phyloP scores from a whole-genome alignment of 106 monocot species.

The Dendrobium catenatum region DNA sequence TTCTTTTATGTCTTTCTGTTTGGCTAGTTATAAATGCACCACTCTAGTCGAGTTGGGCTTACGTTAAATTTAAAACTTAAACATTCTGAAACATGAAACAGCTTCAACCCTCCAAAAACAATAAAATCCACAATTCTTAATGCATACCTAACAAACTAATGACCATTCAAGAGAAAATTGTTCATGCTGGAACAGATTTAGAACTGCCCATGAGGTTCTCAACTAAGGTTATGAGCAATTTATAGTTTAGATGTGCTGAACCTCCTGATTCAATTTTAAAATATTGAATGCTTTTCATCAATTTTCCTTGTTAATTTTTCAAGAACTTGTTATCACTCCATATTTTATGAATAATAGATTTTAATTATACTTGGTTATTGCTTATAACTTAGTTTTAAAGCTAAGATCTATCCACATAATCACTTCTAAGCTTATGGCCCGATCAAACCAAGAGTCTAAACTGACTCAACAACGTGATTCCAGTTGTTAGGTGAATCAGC shows the following conservation, averaged over 20 bases:
- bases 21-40: neutral
- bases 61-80: neutral
- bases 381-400: neutral
- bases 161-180: neutral
- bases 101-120: neutral
- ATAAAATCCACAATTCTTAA: neutral
- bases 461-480: neutral
- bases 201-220: neutral
- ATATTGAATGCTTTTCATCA: neutral
- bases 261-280: neutral
- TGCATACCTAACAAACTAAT: neutral
- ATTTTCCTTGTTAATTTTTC: neutral
- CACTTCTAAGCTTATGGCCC: neutral
- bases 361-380: neutral
- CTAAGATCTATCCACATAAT: neutral
- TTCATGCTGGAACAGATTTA: neutral
- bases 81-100: neutral
- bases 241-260: neutral
- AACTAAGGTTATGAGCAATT: neutral
- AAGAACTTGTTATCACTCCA: neutral
- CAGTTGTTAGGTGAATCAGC: neutral
- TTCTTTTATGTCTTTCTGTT: no score
- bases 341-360: neutral
- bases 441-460: neutral
- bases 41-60: neutral